Evolutionary conservation across 805 yeast genomes (phyloP), one percentile per base, ranked within the genome.

Genomic region (Candida railenensis): DNA sequence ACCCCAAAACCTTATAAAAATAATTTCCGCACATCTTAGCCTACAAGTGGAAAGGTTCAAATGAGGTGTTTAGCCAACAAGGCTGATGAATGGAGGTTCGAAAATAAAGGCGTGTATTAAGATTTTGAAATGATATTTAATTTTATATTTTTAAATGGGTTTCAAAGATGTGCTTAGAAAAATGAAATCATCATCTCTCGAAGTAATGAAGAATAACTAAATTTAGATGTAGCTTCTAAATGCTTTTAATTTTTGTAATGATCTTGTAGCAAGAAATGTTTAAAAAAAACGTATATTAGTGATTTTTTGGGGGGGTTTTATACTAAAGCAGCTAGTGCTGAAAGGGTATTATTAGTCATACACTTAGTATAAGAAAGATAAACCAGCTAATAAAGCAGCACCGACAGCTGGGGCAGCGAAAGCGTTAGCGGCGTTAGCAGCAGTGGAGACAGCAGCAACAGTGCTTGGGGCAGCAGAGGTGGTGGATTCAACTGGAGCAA

Each of bases 321-420:
- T 14, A 16, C 20, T 14, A n/a, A 20, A 16, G 18, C 20, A 34
- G 14, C 18, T 16, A 20, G n/a, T n/a, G n/a, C n/a, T n/a, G n/a
- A n/a, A n/a, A n/a, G n/a, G n/a, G n/a, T n/a, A n/a, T n/a, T 11
- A 25, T 11, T 25, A 36, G 19, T 36, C 7, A 36, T 15, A 40
- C 43, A 43, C 19, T 42, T 48, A 48, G 49, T 46, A 51, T 22
- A 51, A 51, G 48, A 51, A 51, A 42, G 54, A 43, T 21, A 49
- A 44, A 39, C 30, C 58, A 47, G 66, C 66, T 37, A 61, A 52
- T 43, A 55, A 53, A 56, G 62, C 63, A 48, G 63, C 58, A 43
- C 51, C 57, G 42, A 48, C 42, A 46, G 50, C 54, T 46, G 56
- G 54, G 38, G 39, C 53, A 47, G 47, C 45, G 25, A 34, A 37